Percentiles rank a stretch among this genome's conserved stretches.
Evolutionary conservation across 768 basidiomycete genomes (phyloP).

Genomic region (Rhizopogon rudus): DNA sequence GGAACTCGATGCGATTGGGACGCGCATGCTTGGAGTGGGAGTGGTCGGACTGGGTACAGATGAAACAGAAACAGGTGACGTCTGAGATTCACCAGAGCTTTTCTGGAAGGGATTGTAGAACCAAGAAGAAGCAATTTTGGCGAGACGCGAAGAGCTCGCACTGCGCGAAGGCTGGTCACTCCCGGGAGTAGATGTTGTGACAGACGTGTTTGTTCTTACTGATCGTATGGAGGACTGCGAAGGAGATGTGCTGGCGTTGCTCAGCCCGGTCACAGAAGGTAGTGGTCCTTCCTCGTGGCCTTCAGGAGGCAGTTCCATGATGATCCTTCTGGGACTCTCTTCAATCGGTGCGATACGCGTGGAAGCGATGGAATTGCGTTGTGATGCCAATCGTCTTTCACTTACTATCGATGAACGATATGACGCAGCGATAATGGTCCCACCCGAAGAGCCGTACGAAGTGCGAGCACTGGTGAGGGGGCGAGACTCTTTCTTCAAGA

Average conservation of each 20-base stretch:
- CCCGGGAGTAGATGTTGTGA: constrained; percentile 31
- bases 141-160: constrained; percentile 32
- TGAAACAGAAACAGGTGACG: constrained; percentile 48
- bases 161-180: constrained; percentile 14
- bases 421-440: constrained; percentile 30
- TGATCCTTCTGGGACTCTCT: constrained; percentile 56
- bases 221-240: constrained; percentile 68
- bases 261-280: constrained; percentile 33
- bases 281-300: constrained; percentile 24
- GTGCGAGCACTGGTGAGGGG: constrained; percentile 26
- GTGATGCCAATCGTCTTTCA: constrained; percentile 39
- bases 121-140: constrained; percentile 74
- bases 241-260: constrained; percentile 61
- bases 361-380: constrained; percentile 46
- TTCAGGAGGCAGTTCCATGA: constrained; percentile 49
- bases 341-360: constrained; percentile 59
- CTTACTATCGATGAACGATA: constrained; percentile 25
- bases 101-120: constrained; percentile 72
- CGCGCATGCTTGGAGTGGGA: constrained; percentile 22
- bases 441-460: constrained; percentile 37
- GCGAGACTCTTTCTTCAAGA: constrained; percentile 38
- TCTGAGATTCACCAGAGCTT: constrained; percentile 58
- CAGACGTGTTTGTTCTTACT: constrained; percentile 40
- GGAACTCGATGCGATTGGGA: constrained; percentile 24
- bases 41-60: constrained; percentile 27